Base-by-base conservation (phyloP, 202 grass and related monocot species). In the Panicum virgatum region DNA sequence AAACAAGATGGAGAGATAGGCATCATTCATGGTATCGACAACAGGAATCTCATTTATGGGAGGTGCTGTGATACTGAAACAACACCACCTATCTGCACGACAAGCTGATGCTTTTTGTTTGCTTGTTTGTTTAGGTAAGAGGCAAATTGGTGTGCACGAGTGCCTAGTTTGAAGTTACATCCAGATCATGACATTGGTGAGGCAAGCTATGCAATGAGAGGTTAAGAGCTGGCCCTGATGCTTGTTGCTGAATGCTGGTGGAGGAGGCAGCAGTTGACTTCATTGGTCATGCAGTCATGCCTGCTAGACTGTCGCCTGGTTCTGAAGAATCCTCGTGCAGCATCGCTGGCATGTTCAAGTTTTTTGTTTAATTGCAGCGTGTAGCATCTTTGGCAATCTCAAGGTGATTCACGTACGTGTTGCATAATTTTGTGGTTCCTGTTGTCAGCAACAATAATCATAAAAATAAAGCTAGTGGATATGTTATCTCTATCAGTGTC, bases 91-190 rank as follows among this genome's bases (percentile, higher is more conserved):
- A 75, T 81, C 60, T 68, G 50, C 42, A 29, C 4, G 50, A 60
- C 68, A 72, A 16, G 4, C 44, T 72, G 45, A 72, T 72, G 68
- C 69, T 56, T 38, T 67, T 23, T n/a, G 47, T 66, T 79, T 66
- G 70, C n/a, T 18, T 27, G 42, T 70, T 81, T 74, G 6, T 44
- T 77, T 22, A 67, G 6, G 69, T 46, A 75, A 50, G 43, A n/a
- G 64, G 38, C 75, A 58, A 58, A 26, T 60, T 26, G 40, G 12
- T 53, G 60, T 54, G 72, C 72, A 83, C 47, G 72, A 11, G 37
- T 15, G n/a, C 11, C 1, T 57, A 56, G 13, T 54, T 68, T 80
- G 56, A 39, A 29, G 7, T 80, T 37, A 27, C 32, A 66, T 68
- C 11, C 61, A 66, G 20, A 66, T 53, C 16, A 30, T 36, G 39